phyloP scores from a whole-genome alignment of 805 yeast genomes.

The Suhomyces sp. region DNA sequence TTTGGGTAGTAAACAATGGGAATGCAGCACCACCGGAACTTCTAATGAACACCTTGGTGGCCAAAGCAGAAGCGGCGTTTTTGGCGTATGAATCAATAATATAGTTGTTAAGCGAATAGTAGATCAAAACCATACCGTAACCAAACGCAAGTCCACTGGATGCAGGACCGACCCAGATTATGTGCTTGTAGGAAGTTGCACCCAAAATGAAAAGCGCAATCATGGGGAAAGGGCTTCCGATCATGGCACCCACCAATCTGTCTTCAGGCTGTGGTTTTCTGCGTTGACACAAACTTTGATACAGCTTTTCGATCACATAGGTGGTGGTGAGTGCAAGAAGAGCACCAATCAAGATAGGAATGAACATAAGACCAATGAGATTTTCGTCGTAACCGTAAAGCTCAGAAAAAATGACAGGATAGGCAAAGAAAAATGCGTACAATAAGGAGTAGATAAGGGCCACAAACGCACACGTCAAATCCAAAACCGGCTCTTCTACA shows the following conservation, averaged over 20 bases:
- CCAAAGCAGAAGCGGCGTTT: conserved; percentile 76
- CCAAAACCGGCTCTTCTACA: conserved; percentile 80
- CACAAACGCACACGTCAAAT: conserved; percentile 78
- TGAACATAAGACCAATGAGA: conserved; percentile 78
- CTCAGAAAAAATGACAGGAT: conserved; percentile 81
- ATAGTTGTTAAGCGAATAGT: conserved; percentile 66
- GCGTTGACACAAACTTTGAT: conserved; percentile 45
- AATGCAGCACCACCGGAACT: conserved; percentile 85
- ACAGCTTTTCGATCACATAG: conserved; percentile 64
- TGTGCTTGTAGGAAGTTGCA: conserved; percentile 67
- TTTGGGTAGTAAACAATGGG: conserved; percentile 77
- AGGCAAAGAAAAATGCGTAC: conserved; percentile 93
- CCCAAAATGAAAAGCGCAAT: conserved; percentile 77
- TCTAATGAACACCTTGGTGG: conserved; percentile 77
- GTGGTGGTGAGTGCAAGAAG: conserved; percentile 69
- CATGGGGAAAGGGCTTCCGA: conserved; percentile 81
- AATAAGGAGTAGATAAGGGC: conserved; percentile 86
- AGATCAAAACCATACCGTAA: conserved; percentile 58
- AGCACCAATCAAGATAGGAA: conserved; percentile 90
- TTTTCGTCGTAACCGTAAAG: conserved; percentile 78
- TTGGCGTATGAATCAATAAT: conserved; percentile 87
- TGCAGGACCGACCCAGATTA: conserved; percentile 66
- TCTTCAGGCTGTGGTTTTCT: conserved; percentile 77
- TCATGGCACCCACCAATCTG: conserved; percentile 74
- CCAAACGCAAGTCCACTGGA: conserved; percentile 59